Evolutionary conservation across 1,284 basidiomycete species (phyloP), one percentile per base, ranked within the genome.

Genomic region (Rhodotorula mucilaginosa): DNA sequence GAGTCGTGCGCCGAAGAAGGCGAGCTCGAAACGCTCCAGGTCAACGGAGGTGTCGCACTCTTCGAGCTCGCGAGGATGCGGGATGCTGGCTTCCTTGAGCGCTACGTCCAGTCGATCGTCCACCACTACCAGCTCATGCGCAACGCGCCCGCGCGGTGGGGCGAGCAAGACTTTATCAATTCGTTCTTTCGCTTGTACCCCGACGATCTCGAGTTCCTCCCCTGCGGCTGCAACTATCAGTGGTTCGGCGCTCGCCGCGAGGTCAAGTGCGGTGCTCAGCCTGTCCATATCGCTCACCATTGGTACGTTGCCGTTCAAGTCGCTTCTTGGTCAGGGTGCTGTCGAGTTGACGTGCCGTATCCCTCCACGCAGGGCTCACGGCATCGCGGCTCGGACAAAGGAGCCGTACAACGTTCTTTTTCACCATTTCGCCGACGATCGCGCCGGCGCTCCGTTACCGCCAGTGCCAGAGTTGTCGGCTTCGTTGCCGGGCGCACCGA

Each of bases 141-240:
- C 39, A 52, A 60, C 44, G 31, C 44, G 31, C 60, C 47, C 5
- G 73, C 75, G n/a, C 31, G 29, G 1, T 76, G 70, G 71, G 75
- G 75, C 47, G 75, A 76, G 63, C 75, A 76, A 49, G 75, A 76
- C 65, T 76, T 75, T 56, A 69, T 76, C 71, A 76, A 76, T 59
- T 70, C 71, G 29, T 75, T 67, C 74, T 68, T 73, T 64, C 75
- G 75, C 46, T 66, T 76, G 4, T 71, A 59, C 62, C 73, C 73
- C 5, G 47, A 64, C 10, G 75, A 74, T 39, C 62, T 76, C 56
- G 71, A 71, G 48, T 56, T 74, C 47, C 61, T 76, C 2, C 73
- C 75, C 18, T 76, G 75, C 58, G 75, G 75, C 2, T 76, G 75
- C 67, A 76, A 76, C 66, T 76, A 75, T 54, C 75, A 76, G 57